Base-by-base conservation (phyloP, 2,329 filamentous ascomycete species). In the Penicillium palitans region DNA sequence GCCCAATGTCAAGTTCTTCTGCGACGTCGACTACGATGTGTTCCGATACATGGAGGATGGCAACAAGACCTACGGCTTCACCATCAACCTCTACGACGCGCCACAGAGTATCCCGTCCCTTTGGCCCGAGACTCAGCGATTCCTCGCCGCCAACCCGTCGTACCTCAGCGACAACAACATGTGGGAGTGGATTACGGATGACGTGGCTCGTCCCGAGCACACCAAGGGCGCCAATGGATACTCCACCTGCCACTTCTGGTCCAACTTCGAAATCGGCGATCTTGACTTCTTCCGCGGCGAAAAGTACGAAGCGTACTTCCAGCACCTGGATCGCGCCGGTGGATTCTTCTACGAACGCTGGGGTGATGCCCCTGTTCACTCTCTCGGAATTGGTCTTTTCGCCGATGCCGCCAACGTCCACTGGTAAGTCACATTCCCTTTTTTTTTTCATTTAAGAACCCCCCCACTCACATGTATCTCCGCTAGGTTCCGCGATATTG, bases 51-150 rank as follows among this genome's bases (percentile, higher is more conserved):
- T 99, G 95, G 86, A 91, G 69, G 95, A 99, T 77, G 86, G 96
- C 80, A 97, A 99, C 82, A 96, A 98, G 79, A 98, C 93, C 4
- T 99, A 99, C 76, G 95, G 95, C 64, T 99, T 98, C 80, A 98
- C 93, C 63, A 96, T 99, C 79, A 96, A 91, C 77, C 86, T 99
- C 44, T 98, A 96, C 81, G 95, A 99, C 76, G 88, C 89, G 33
- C 91, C 95, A 13, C 83, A 91, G 70, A 93, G 90, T 42, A 90
- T 99, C 47, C 87, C 90, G 2, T 89, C 87, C 0, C 82, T 99
- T 29, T 99, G 95, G 95, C 93, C 95, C n/a, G 91, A 96, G 76
- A 98, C 93, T 0, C 80, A 88, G 65, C 93, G 95, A 74, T 99
- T 98, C 79, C 78, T 99, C 39, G 87, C 90, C 25, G 86, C 92